A percentile compares a stretch with the other conserved stretches of the same genome.
phyloP scores from a whole-genome alignment of 345 rosid species.

The Viola odorata region DNA sequence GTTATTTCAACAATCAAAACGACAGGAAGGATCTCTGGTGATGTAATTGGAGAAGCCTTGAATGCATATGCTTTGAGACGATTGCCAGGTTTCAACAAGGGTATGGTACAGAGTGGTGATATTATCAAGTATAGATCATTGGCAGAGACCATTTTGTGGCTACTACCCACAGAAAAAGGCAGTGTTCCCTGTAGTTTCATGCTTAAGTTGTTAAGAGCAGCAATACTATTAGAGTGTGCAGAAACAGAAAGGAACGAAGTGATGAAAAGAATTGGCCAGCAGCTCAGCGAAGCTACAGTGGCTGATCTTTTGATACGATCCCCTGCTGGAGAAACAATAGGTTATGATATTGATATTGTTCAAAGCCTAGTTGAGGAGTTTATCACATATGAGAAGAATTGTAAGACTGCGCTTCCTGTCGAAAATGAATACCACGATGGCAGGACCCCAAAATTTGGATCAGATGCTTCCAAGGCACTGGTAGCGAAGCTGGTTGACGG shows the following conservation, averaged over 20 bases:
- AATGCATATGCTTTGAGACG: slow-evolving; percentile 34
- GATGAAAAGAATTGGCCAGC: slow-evolving; percentile 21
- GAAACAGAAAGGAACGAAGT: slow-evolving; percentile 24
- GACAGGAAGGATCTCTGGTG: slow-evolving; percentile 20
- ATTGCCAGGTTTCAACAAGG: slow-evolving; percentile 26
- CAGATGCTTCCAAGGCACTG: slow-evolving; percentile 21
- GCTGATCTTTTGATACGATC: slow-evolving; percentile 30
- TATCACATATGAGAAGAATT: slow-evolving; percentile 4
- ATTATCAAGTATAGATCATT: slow-evolving; percentile 20
- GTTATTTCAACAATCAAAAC: slow-evolving; percentile 33
- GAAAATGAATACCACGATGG: slow-evolving; percentile 17
- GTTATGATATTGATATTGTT: slow-evolving; percentile 21
- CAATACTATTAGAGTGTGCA: slow-evolving; percentile 21
- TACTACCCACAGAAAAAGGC: slow-evolving; percentile 24
- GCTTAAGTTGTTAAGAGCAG: slow-evolving; percentile 28
- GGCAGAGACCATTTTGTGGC: slow-evolving; percentile 19
- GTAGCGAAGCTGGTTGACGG: slow-evolving; percentile 31
- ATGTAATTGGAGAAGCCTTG: slow-evolving; percentile 44
- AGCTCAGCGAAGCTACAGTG: slow-evolving; percentile 21
- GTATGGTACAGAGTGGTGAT: slow-evolving; percentile 19
- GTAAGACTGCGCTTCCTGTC: not conserved
- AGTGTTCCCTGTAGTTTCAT: slow-evolving; percentile 29
- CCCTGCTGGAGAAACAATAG: slow-evolving; percentile 18
- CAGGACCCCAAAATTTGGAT: slow-evolving; percentile 16
- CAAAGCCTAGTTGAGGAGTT: slow-evolving; percentile 24